Conservation (phyloP, 257 asterid species). For the Nicotiana otophora region DNA sequence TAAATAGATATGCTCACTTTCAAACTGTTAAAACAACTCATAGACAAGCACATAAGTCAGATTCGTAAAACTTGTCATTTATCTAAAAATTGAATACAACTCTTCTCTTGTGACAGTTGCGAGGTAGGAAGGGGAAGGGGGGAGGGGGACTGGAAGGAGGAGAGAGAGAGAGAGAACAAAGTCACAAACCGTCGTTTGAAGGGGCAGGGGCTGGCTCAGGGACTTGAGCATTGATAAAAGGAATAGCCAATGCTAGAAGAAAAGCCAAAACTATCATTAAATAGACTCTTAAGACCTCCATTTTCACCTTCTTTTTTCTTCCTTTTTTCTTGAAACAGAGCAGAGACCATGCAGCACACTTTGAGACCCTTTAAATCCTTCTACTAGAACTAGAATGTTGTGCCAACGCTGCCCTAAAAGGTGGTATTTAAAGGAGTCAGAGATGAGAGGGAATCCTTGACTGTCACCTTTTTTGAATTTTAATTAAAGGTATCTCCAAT, state of each 20-base stretch:
- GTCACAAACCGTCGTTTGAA: not conserved
- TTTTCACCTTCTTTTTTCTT: not conserved
- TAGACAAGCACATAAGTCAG: too few relatives aligned
- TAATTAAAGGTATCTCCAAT: not conserved
- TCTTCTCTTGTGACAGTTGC: too few relatives aligned
- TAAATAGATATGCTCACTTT: not conserved
- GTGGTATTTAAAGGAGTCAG: not conserved
- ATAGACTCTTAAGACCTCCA: not conserved
- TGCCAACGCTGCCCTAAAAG: not conserved
- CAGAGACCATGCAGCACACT: too few relatives aligned
- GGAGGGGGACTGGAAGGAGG: too few relatives aligned
- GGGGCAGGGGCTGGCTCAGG: constrained; percentile 2
- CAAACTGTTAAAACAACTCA: not conserved
- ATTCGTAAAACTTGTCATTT: too few relatives aligned
- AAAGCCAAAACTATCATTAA: not conserved
- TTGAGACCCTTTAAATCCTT: not conserved
- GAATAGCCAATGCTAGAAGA: not conserved
- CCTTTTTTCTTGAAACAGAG: too few relatives aligned
- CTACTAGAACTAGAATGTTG: not conserved
- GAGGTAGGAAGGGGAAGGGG: too few relatives aligned
- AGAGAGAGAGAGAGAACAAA: too few relatives aligned
- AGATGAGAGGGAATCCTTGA: too few relatives aligned
- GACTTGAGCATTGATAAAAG: constrained; percentile 3
- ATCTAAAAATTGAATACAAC: too few relatives aligned
- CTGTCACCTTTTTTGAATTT: too few relatives aligned